Evolutionary conservation across 345 rosid species (phyloP), one percentile per base, ranked within the genome.

Genomic region (Linum trigynum): DNA sequence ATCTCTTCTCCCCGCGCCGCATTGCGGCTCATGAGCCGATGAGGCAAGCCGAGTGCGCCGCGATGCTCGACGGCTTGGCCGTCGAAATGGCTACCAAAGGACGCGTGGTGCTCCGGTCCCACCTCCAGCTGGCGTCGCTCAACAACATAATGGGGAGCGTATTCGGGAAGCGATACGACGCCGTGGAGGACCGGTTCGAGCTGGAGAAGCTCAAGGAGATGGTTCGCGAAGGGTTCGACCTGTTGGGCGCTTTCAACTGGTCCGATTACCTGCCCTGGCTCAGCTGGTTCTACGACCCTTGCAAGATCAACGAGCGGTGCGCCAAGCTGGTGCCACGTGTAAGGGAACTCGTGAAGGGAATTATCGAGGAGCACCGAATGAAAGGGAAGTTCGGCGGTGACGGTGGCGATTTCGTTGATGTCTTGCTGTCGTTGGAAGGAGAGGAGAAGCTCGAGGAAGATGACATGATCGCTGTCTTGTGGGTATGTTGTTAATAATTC

Each of bases 91-190:
- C 69, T 5, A 59, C 83, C 14, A 77, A 65, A 38, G 41, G 50
- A 23, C 32, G 12, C 41, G 50, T 3, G 9, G 11, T 16, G 67
- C 78, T 64, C 78, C 68, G 65, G 48, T 39, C 41, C 67, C 57
- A 3, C 65, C 76, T 88, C 3, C 85, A 86, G 79, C 70, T 78
- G 65, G 89, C 88, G 59, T 86, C 95, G 17, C 76, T 88, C n/a
- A 82, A 76, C 71, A 82, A 83, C 77, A 88, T 88, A 89, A 84
- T 88, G 95, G 69, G 83, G 39, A 85, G 89, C 5, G 82, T 88
- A 68, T 88, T 88, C 61, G 95, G 95, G 69, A 69, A 69, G 57
- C 70, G 81, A 64, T 86, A 88, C 41, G 64, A 55, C 32, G 32
- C 32, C 32, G 32, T 23, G 56, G 62, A 84, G 41, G 81, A 72